Evolutionary conservation across 2,329 filamentous ascomycete genomes (phyloP).

Genomic region (Chaetomiaceae sp.): DNA sequence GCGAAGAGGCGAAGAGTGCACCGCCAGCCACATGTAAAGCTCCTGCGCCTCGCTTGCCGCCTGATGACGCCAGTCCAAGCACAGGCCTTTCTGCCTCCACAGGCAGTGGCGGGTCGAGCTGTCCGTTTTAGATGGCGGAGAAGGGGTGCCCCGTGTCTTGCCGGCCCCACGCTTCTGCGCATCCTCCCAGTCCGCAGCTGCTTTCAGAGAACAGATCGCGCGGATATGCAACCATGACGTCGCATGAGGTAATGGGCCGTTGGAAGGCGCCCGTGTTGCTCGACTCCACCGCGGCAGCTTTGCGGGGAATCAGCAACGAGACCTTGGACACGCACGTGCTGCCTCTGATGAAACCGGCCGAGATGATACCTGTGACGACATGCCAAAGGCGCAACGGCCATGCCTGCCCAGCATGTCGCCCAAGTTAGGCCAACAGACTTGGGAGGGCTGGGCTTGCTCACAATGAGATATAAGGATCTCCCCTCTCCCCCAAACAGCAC

Average conservation of each 20-base stretch:
- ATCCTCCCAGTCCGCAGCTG: neutral
- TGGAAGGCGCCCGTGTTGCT: neutral
- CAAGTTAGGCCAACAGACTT: neutral
- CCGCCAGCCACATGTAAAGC: too few relatives aligned
- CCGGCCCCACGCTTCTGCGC: neutral
- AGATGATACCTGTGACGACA: constrained; percentile 20
- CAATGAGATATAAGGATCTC: constrained; percentile 19
- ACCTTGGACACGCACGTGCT: neutral
- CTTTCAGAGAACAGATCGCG: neutral
- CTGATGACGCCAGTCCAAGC: neutral
- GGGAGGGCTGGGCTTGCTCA: neutral
- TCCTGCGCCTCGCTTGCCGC: too few relatives aligned
- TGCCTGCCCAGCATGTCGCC: neutral
- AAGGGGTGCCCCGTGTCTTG: too few relatives aligned
- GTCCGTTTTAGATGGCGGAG: too few relatives aligned
- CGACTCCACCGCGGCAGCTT: neutral
- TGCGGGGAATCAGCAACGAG: neutral
- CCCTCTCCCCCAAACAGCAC: neutral
- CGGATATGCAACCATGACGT: constrained; percentile 15
- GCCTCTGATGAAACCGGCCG: constrained; percentile 10
- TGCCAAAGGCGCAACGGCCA: neutral
- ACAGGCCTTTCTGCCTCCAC: neutral
- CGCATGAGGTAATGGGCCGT: constrained; percentile 20
- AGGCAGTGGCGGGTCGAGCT: neutral
- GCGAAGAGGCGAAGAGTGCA: too few relatives aligned